phyloP scores from a whole-genome alignment of 2,329 filamentous ascomycete genomes.

The Drechmeria coniospora region DNA sequence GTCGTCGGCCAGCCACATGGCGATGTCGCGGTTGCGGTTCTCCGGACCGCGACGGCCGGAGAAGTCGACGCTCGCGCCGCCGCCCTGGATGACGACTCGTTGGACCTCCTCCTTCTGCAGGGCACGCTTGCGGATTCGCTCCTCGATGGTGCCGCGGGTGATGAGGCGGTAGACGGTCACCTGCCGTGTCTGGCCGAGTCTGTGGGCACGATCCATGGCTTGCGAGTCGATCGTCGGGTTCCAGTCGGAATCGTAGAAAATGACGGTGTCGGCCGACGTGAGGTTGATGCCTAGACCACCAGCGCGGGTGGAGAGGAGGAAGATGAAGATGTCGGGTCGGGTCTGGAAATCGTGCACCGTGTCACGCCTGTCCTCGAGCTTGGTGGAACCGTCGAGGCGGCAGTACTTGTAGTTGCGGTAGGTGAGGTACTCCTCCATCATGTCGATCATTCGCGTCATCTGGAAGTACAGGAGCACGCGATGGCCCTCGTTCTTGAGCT shows the following conservation, averaged over 20 bases:
- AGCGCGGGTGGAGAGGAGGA: slow-evolving; percentile 86
- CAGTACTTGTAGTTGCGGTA: slow-evolving; percentile 99
- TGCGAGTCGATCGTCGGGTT: slow-evolving; percentile 98
- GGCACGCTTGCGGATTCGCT: slow-evolving; percentile 91
- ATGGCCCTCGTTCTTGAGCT: slow-evolving; percentile 83
- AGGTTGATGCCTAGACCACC: slow-evolving; percentile 97
- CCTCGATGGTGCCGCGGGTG: slow-evolving; percentile 90
- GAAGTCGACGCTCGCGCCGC: slow-evolving; percentile 86
- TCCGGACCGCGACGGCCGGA: slow-evolving; percentile 77
- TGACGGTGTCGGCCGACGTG: slow-evolving; percentile 91
- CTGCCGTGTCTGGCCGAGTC: slow-evolving; percentile 87
- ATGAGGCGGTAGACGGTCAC: slow-evolving; percentile 97
- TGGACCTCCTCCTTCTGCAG: slow-evolving; percentile 98
- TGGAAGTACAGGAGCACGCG: slow-evolving; percentile 98
- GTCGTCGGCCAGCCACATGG: slow-evolving; percentile 96
- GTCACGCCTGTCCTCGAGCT: slow-evolving; percentile 89
- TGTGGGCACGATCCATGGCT: slow-evolving; percentile 97
- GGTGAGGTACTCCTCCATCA: slow-evolving; percentile 97
- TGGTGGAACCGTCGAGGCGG: slow-evolving; percentile 89
- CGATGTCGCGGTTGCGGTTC: slow-evolving; percentile 94
- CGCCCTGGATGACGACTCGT: slow-evolving; percentile 87
- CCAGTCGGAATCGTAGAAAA: slow-evolving; percentile 99
- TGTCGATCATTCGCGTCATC: slow-evolving; percentile 99
- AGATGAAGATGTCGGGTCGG: slow-evolving; percentile 88
- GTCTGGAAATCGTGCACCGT: slow-evolving; percentile 96